These are phyloP conservation scores for Onygenales sp. DNA, from an alignment of 2,329 filamentous ascomycete genomes.

Conservation along the genomic window DNA sequence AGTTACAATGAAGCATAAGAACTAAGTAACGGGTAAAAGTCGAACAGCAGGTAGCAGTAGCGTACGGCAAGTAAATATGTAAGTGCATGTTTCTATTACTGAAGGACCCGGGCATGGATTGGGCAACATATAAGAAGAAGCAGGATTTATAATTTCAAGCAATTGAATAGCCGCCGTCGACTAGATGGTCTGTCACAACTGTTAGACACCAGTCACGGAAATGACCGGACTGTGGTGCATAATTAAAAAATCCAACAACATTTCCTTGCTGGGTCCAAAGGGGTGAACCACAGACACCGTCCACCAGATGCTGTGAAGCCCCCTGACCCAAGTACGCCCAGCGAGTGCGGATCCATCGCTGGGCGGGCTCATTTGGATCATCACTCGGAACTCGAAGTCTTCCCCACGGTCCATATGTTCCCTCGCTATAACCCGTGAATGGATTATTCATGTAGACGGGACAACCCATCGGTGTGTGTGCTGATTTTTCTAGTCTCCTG, in stretches of 20 bases:
- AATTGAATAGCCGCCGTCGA: background rate
- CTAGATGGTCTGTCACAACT: background rate
- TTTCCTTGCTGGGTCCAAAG: slow-evolving; percentile 8
- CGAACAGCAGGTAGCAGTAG: no score
- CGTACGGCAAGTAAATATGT: no score
- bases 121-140: background rate
- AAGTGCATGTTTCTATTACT: no score
- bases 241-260: slow-evolving; percentile 9
- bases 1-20: no score
- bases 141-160: background rate
- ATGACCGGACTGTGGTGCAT: background rate
- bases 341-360: slow-evolving; percentile 5
- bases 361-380: background rate
- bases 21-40: no score
- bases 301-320: background rate
- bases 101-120: no score
- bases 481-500: background rate
- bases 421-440: slow-evolving; percentile 4
- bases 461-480: background rate
- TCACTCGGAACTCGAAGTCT: background rate
- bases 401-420: background rate
- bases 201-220: background rate
- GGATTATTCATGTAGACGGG: slow-evolving; percentile 5
- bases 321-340: slow-evolving; percentile 12
- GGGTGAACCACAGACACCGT: slow-evolving; percentile 8